These are phyloP conservation scores for Lepidium aucheri DNA, from an alignment of 345 rosid species.

Conservation along the genomic window DNA sequence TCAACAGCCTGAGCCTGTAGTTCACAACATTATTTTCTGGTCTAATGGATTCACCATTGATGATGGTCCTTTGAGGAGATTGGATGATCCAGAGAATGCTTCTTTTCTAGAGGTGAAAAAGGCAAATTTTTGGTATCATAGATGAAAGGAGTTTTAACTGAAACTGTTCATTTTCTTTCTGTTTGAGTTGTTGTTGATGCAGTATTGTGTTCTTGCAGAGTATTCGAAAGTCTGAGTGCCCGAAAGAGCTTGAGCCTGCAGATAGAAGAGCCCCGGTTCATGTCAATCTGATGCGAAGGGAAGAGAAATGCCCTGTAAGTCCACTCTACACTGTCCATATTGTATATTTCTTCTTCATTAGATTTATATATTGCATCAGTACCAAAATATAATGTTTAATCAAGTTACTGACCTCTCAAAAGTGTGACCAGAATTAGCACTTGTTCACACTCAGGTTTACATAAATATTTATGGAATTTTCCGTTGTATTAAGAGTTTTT, in stretches of 20 bases:
- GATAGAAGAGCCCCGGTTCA: conserved; percentile 80
- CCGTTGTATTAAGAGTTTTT: background rate
- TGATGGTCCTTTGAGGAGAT: conserved; percentile 83
- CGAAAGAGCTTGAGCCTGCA: conserved; percentile 92
- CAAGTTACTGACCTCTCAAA: background rate
- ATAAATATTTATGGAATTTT: background rate
- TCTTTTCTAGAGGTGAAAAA: conserved; percentile 78
- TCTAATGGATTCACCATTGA: conserved; percentile 86
- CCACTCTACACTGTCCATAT: conserved; percentile 2
- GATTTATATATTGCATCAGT: background rate
- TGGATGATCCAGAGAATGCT: conserved; percentile 97
- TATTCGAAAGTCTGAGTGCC: conserved; percentile 93
- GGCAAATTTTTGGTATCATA: background rate
- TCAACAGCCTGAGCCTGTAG: conserved; percentile 75
- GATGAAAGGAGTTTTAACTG: background rate
- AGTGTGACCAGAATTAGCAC: background rate
- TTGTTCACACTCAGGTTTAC: background rate
- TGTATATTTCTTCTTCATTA: background rate
- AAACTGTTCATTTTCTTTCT: background rate
- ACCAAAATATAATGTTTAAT: background rate
- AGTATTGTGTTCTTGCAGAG: conserved; percentile 39
- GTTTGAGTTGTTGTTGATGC: background rate
- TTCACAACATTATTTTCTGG: conserved; percentile 93
- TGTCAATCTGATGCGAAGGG: conserved; percentile 84
- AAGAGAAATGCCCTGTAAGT: conserved; percentile 76